Percentiles rank a stretch among this genome's conserved stretches.
phyloP scores from a whole-genome alignment of 106 monocot genomes.

The Acorus gramineus region DNA sequence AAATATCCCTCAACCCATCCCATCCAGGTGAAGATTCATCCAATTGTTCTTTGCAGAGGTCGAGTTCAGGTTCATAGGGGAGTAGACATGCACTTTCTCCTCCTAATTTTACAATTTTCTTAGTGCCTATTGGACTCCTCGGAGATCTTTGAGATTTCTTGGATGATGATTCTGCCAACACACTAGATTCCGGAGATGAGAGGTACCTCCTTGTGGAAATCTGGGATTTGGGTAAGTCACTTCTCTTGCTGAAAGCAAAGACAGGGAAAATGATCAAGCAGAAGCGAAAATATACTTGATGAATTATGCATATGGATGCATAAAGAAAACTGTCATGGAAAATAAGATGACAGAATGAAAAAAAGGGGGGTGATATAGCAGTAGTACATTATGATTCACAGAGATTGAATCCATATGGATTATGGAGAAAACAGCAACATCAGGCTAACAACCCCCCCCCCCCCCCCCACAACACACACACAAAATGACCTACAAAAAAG shows the following conservation, averaged over 20 bases:
- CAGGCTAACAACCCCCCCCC: too few relatives aligned
- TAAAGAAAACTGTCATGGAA: too few relatives aligned
- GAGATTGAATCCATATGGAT: too few relatives aligned
- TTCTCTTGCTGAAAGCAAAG: slow-evolving; percentile 9
- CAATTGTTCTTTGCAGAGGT: slow-evolving; percentile 2
- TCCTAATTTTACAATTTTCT: background rate
- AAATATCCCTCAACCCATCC: slow-evolving; percentile 29
- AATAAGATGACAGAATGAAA: too few relatives aligned
- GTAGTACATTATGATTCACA: too few relatives aligned
- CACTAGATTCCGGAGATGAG: slow-evolving; percentile 35
- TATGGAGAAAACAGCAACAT: too few relatives aligned
- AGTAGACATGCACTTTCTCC: slow-evolving; percentile 7
- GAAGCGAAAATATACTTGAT: background rate
- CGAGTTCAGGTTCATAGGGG: slow-evolving; percentile 10
- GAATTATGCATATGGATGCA: too few relatives aligned
- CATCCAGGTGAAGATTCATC: slow-evolving; percentile 36
- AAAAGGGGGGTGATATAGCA: too few relatives aligned
- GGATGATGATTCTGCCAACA: slow-evolving; percentile 10
- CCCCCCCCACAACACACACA: too few relatives aligned
- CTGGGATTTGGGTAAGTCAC: slow-evolving; percentile 16
- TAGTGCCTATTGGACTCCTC: slow-evolving; percentile 4
- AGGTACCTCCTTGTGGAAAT: slow-evolving; percentile 11
- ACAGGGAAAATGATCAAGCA: background rate
- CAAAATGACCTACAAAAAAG: too few relatives aligned
- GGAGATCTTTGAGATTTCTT: slow-evolving; percentile 22